Conservation (phyloP, 2,329 filamentous ascomycete species). For the Sclerotinia subarctica region DNA sequence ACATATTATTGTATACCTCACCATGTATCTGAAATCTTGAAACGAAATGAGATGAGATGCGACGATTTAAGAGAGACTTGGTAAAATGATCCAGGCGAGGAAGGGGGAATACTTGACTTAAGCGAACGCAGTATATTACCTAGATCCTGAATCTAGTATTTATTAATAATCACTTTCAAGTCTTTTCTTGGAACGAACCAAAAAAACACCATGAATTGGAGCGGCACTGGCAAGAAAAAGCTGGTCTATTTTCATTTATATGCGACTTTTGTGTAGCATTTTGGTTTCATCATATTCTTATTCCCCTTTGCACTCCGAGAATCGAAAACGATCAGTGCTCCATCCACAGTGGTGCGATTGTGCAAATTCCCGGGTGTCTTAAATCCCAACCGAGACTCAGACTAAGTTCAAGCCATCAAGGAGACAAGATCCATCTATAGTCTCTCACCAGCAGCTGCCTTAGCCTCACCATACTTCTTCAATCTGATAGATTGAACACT, state of each 20-base stretch:
- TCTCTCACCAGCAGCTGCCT: constrained; percentile 75
- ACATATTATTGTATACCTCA: neutral
- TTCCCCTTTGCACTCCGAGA: neutral
- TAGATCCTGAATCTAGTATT: neutral
- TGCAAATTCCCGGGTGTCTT: neutral
- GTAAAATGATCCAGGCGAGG: neutral
- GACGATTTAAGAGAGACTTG: neutral
- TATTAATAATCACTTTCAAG: constrained; percentile 11
- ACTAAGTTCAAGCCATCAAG: neutral
- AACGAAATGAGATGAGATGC: neutral
- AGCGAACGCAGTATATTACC: neutral
- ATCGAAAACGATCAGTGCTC: neutral
- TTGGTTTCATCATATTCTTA: neutral
- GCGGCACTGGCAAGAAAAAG: constrained; percentile 15
- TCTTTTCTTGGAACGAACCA: constrained; percentile 10
- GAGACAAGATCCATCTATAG: constrained; percentile 37
- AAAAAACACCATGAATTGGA: neutral
- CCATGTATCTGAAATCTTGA: neutral
- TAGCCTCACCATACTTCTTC: constrained; percentile 68
- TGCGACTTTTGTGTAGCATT: constrained; percentile 11
- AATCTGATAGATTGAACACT: constrained; percentile 61
- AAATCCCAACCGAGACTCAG: constrained; percentile 6
- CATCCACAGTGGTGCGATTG: constrained; percentile 1
- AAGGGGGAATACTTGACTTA: neutral
- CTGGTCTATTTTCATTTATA: constrained; percentile 6